Conservation (phyloP, 1,139 yeast genomes). For the Protomyces arabidopsidicola region DNA sequence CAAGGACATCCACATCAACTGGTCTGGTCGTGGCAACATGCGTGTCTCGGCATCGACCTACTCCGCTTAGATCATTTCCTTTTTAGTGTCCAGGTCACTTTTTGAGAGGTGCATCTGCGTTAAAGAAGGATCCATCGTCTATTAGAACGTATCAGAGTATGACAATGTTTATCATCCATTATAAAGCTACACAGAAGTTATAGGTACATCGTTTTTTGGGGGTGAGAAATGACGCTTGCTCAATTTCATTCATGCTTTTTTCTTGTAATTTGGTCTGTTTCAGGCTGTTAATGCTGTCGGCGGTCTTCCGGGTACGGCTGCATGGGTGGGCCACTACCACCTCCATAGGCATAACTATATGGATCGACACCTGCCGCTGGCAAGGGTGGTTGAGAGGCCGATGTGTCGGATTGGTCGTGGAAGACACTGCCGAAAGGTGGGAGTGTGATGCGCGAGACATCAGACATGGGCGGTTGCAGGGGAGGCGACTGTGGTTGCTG, state of each 20-base stretch:
- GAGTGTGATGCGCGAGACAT: background rate
- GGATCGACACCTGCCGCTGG: background rate
- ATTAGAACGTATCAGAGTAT: no score
- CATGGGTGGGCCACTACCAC: no score
- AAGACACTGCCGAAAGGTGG: background rate
- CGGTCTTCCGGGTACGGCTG: no score
- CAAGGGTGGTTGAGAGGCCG: background rate
- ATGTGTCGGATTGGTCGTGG: background rate
- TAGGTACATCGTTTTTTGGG: no score
- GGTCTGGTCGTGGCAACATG: constrained; percentile 95
- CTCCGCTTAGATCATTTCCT: constrained; percentile 58
- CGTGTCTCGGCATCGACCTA: constrained; percentile 89
- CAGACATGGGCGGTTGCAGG: background rate
- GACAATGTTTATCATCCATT: no score
- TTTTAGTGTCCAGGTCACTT: constrained; percentile 30
- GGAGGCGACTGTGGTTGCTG: background rate
- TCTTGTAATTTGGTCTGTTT: no score
- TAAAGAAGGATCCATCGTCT: no score
- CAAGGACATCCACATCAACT: constrained; percentile 86
- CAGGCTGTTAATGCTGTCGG: no score
- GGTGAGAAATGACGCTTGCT: no score
- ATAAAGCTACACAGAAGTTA: no score
- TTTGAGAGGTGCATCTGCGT: no score
- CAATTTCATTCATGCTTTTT: no score
- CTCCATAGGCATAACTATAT: background rate